phyloP scores from a whole-genome alignment of 441 rosid species.

The Pelargonium fulgidum region DNA sequence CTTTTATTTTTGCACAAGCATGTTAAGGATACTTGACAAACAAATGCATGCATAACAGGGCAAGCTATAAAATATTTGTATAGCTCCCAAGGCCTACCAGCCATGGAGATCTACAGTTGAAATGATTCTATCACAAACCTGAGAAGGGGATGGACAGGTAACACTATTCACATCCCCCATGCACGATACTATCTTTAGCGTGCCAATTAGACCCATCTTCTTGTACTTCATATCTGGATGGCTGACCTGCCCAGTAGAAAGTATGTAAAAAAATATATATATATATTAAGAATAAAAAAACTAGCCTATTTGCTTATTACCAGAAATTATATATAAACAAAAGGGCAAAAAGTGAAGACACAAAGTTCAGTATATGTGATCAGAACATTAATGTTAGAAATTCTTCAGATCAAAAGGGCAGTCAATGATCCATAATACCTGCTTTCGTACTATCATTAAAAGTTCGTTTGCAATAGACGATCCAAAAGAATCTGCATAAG shows the following conservation, averaged over 20 bases:
- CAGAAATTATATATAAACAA: neutral
- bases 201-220: slow-evolving; percentile 84
- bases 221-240: slow-evolving; percentile 74
- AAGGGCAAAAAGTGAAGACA: neutral
- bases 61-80: slow-evolving; percentile 2
- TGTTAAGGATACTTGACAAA: neutral
- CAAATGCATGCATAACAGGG: neutral
- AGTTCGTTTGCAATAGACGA: slow-evolving; percentile 71
- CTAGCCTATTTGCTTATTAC: neutral
- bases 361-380: neutral
- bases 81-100: neutral
- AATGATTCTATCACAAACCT: slow-evolving; percentile 28
- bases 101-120: neutral
- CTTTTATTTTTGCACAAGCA: neutral
- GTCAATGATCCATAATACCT: slow-evolving; percentile 39
- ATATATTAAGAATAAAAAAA: neutral
- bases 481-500: slow-evolving; percentile 35
- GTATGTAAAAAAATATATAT: neutral
- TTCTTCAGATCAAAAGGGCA: neutral
- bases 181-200: slow-evolving; percentile 58
- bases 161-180: slow-evolving; percentile 43
- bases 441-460: slow-evolving; percentile 70
- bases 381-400: slow-evolving; percentile 3
- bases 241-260: slow-evolving; percentile 43
- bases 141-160: slow-evolving; percentile 26